Conservation (phyloP, 495 filamentous ascomycete genomes). For the Hyaloscypha variabilis region DNA sequence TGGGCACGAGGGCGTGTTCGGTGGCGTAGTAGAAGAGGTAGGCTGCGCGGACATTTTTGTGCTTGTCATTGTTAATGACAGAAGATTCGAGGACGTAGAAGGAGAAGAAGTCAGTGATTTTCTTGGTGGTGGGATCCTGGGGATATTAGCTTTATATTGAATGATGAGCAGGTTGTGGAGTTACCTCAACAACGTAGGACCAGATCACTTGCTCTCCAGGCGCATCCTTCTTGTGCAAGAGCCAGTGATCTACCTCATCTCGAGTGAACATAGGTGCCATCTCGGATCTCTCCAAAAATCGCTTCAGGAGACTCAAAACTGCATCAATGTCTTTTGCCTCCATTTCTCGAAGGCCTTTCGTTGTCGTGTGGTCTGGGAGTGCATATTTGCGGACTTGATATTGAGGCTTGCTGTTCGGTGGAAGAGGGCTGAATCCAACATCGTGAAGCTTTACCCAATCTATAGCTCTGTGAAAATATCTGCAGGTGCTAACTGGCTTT, state of each 20-base stretch:
- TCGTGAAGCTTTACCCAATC: constrained; percentile 97
- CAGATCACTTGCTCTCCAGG: constrained; percentile 81
- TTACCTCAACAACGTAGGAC: constrained; percentile 86
- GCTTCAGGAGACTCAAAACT: constrained; percentile 72
- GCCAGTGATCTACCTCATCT: constrained; percentile 86
- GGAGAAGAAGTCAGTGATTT: constrained; percentile 94
- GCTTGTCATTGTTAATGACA: constrained; percentile 77
- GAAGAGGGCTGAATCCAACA: constrained; percentile 85
- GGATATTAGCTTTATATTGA: background rate
- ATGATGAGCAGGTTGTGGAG: background rate
- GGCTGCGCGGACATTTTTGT: constrained; percentile 77
- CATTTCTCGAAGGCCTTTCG: constrained; percentile 77
- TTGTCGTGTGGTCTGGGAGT: constrained; percentile 71
- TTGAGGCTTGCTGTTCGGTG: constrained; percentile 75
- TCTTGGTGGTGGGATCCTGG: constrained; percentile 61
- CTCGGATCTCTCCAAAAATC: constrained; percentile 79
- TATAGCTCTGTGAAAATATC: constrained; percentile 90
- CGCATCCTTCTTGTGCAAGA: constrained; percentile 65
- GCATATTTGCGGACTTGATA: constrained; percentile 80
- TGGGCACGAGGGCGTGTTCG: constrained; percentile 68
- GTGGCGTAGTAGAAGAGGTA: constrained; percentile 97
- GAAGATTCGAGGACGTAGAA: constrained; percentile 95
- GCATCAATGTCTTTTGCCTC: constrained; percentile 77
- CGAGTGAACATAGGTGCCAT: constrained; percentile 79
- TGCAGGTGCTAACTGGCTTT: constrained; percentile 85